A percentile compares a stretch with the other conserved stretches of the same genome.
These are phyloP conservation scores for Polyporus arcularius DNA, from an alignment of 768 basidiomycete genomes.

Conservation along the genomic window DNA sequence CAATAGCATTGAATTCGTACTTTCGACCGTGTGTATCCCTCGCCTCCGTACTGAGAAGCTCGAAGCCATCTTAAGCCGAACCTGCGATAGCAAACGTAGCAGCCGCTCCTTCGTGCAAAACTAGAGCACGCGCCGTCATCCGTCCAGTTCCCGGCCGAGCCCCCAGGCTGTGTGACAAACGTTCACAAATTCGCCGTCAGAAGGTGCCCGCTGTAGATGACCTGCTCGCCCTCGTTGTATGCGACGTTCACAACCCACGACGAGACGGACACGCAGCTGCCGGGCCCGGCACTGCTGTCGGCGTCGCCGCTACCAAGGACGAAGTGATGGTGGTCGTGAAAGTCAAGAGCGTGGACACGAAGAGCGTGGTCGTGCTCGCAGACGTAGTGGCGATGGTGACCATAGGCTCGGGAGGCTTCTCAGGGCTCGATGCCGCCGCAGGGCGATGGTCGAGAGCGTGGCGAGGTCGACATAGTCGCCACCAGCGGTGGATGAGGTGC, in stretches of 20 bases:
- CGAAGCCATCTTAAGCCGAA: too few relatives aligned
- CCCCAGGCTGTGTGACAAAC: constrained; percentile 33
- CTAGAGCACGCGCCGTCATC: constrained; percentile 27
- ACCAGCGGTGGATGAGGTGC: constrained; percentile 32
- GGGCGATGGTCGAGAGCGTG: constrained; percentile 54
- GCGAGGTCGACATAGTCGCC: constrained; percentile 53
- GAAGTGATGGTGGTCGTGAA: constrained; percentile 10
- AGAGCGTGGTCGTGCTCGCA: constrained; percentile 11
- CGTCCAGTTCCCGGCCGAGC: constrained; percentile 29
- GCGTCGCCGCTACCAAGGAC: constrained; percentile 6
- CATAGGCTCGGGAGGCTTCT: constrained; percentile 34
- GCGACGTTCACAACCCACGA: constrained; percentile 31
- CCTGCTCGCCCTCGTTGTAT: constrained; percentile 30
- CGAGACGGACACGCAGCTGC: constrained; percentile 28
- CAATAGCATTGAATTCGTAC: too few relatives aligned
- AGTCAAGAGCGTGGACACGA: neutral
- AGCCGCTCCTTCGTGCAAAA: neutral
- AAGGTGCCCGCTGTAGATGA: constrained; percentile 29
- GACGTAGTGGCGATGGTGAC: constrained; percentile 13
- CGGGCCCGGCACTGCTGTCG: constrained; percentile 11
- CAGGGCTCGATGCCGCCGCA: constrained; percentile 59
- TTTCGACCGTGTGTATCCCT: too few relatives aligned
- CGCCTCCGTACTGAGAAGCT: too few relatives aligned
- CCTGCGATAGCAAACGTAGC: neutral
- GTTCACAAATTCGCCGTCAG: constrained; percentile 33